Percentiles rank a stretch among this genome's conserved stretches.
Evolutionary conservation across 2,329 filamentous ascomycete genomes (phyloP).

Genomic region (Diaporthe sp.): DNA sequence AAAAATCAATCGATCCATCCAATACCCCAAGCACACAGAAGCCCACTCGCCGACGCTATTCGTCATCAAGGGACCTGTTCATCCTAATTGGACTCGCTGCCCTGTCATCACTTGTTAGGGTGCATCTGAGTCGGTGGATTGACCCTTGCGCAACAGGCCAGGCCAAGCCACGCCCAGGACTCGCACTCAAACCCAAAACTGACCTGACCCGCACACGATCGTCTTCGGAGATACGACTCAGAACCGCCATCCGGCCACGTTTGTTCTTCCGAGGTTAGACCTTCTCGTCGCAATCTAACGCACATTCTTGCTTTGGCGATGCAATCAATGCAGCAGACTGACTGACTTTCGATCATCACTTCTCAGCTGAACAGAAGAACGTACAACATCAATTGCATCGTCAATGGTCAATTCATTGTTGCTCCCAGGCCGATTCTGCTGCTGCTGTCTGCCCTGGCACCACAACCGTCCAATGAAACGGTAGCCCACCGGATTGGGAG

Average conservation of each 20-base stretch:
- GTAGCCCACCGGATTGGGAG: constrained; percentile 28
- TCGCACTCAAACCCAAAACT: background rate
- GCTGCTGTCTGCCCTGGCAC: constrained; percentile 5
- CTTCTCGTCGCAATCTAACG: constrained; percentile 18
- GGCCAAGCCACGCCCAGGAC: constrained; percentile 19
- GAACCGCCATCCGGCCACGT: background rate
- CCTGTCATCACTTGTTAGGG: background rate
- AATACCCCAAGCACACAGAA: background rate
- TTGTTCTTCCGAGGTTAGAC: constrained; percentile 23
- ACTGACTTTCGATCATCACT: background rate
- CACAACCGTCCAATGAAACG: constrained; percentile 24
- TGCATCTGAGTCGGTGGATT: background rate
- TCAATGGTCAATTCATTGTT: background rate
- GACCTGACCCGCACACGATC: constrained; percentile 3
- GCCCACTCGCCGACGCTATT: background rate
- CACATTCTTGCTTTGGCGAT: background rate
- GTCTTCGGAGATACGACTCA: constrained; percentile 26
- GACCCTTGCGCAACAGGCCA: background rate
- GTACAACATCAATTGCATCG: background rate
- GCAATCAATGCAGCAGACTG: background rate
- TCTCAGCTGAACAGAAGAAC: background rate
- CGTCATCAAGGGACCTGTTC: background rate
- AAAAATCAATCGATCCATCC: background rate
- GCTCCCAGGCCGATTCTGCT: background rate
- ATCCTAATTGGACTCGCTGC: constrained; percentile 4